Percentiles rank a stretch among this genome's conserved stretches.
Conservation (phyloP, 140 eudicot species). For the Flaveria floridana region DNA sequence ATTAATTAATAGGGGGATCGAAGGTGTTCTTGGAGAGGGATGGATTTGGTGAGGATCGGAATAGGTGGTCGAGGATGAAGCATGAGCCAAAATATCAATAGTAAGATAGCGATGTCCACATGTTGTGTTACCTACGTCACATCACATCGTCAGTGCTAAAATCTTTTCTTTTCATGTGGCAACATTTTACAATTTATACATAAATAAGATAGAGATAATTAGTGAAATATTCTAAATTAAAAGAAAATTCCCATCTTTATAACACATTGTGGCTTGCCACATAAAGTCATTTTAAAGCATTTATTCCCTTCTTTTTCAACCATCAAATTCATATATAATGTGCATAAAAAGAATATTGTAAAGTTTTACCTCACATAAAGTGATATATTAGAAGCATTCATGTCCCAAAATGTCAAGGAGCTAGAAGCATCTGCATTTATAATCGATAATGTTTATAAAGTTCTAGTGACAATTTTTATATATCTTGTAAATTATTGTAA, state of each 20-base stretch:
- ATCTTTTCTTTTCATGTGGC: background rate
- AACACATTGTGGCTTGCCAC: background rate
- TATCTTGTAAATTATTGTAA: too few relatives aligned
- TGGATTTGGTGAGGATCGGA: too few relatives aligned
- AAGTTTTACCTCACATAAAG: background rate
- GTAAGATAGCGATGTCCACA: conserved; percentile 9
- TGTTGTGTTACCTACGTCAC: background rate
- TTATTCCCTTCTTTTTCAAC: conserved; percentile 1
- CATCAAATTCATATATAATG: background rate
- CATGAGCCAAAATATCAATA: background rate
- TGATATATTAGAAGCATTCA: background rate
- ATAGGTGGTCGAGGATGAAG: conserved; percentile 11
- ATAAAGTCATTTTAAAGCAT: background rate
- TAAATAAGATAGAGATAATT: background rate
- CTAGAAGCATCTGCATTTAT: too few relatives aligned
- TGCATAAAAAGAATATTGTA: background rate
- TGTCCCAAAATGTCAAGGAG: background rate
- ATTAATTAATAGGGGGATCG: too few relatives aligned
- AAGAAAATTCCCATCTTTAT: background rate
- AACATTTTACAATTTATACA: background rate
- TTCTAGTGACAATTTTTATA: too few relatives aligned
- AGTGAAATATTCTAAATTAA: background rate
- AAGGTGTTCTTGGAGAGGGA: too few relatives aligned
- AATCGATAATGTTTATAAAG: too few relatives aligned
- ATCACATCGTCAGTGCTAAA: background rate